These are phyloP conservation scores for Oryza glumipatula DNA, from an alignment of 176 grass and related monocot species.

Conservation along the genomic window DNA sequence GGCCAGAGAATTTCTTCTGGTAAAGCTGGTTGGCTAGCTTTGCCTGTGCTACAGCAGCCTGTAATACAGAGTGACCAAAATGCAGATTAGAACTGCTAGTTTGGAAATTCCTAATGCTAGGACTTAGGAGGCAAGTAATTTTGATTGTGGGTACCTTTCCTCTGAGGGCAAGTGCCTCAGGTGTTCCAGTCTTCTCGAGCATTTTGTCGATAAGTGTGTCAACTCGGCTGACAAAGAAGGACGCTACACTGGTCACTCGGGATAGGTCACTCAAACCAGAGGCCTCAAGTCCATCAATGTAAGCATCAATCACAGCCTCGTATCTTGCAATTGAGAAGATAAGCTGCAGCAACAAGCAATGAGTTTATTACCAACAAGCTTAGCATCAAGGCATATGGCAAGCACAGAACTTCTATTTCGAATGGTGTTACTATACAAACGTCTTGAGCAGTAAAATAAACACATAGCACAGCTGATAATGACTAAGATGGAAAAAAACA, in stretches of 20 bases:
- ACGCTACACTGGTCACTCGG: conserved; percentile 94
- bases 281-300: conserved; percentile 89
- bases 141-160: conserved; percentile 69
- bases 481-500: conserved; percentile 10
- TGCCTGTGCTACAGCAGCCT: conserved; percentile 97
- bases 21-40: conserved; percentile 94
- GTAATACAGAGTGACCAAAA: conserved; percentile 3
- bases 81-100: neutral
- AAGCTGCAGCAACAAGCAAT: conserved; percentile 64
- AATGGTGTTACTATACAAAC: too few species aligned
- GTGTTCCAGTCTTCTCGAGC: conserved; percentile 97
- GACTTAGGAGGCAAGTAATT: neutral
- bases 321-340: conserved; percentile 97
- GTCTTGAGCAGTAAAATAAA: conserved; percentile 8
- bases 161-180: conserved; percentile 83
- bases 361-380: conserved; percentile 22
- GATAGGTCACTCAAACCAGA: conserved; percentile 90
- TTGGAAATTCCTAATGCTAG: neutral
- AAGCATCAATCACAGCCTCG: conserved; percentile 97
- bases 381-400: neutral
- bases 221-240: conserved; percentile 97
- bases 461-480: neutral
- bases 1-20: conserved; percentile 96
- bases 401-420: neutral
- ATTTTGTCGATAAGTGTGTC: conserved; percentile 91